Evolutionary conservation across 495 filamentous ascomycete species (phyloP).

Genomic region (Parachaetomium inaequale): DNA sequence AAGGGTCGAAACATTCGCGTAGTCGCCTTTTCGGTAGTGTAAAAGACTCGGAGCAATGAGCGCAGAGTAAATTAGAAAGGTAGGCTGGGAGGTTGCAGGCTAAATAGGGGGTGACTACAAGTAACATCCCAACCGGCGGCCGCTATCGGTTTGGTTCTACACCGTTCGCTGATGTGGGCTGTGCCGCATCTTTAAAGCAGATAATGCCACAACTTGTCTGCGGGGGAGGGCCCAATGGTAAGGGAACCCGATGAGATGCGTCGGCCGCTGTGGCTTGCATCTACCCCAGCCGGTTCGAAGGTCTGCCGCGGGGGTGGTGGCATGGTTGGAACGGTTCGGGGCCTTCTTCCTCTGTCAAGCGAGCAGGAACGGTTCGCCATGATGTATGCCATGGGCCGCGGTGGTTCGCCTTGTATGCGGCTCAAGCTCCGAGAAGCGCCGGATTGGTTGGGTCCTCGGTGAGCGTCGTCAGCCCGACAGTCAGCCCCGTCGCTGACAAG

Average conservation of each 20-base stretch:
- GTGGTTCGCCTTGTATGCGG: conserved; percentile 22
- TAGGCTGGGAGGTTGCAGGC: not conserved
- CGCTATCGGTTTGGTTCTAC: not conserved
- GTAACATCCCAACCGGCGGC: not conserved
- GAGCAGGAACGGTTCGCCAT: conserved; percentile 1
- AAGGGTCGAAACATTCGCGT: not conserved
- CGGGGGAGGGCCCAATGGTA: too few relatives aligned
- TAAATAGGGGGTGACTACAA: not conserved
- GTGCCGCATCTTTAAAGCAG: not conserved
- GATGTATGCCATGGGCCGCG: conserved; percentile 11
- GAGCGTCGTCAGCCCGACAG: conserved; percentile 24
- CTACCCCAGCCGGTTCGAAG: too few relatives aligned
- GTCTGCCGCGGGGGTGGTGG: too few relatives aligned
- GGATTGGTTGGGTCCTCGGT: conserved; percentile 28
- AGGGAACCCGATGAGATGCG: too few relatives aligned
- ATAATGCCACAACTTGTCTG: too few relatives aligned
- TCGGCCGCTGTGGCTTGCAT: too few relatives aligned
- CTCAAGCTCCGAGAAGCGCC: conserved; percentile 3
- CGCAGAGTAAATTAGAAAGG: not conserved
- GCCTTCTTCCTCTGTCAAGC: too few relatives aligned
- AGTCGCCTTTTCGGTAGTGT: too few relatives aligned
- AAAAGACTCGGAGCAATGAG: too few relatives aligned
- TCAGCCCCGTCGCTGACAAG: conserved; percentile 17
- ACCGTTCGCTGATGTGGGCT: too few relatives aligned
- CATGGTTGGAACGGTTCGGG: too few relatives aligned